Evolutionary conservation across 2,329 filamentous ascomycete genomes (phyloP), one percentile per base, ranked within the genome.

Genomic region (Hymenotorrendiella dingleyae): DNA sequence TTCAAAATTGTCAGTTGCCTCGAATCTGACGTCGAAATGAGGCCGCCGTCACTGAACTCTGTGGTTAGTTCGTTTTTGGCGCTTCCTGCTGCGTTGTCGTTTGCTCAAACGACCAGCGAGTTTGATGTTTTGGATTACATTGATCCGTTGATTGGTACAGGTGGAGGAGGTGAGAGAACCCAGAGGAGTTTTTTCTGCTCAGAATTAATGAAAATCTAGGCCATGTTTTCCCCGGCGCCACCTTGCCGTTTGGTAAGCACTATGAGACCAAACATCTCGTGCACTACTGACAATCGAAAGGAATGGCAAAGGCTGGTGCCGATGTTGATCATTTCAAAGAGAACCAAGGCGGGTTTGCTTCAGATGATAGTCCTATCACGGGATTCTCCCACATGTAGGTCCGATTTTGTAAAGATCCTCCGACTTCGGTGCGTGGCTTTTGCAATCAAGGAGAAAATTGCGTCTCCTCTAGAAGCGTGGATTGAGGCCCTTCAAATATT

Each of bases 221-320:
- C 26, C 74, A 79, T 59, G 74, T 77, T 20, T 78, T 78, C 46
- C 67, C 74, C 3, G 75, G 74, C 10, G 74, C 74, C 11, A 73
- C 71, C 3, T 53, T 73, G 29, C 74, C 74, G 3, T 78, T 74
- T 52, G 67, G 67, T 66, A 46, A 20, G 35, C 16, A 19, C 14
- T 21, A 30, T 3, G 14, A 24, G 20, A n/a, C 8, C 20, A 10
- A 14, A 20, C 22, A n/a, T 12, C 1, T n/a, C 14, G 16, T 23
- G n/a, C 22, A 22, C 8, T 20, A 22, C 42, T 46, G 69, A 70
- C 23, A 66, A 73, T 66, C 20, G n/a, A 3, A 17, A 56, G 54
- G 55, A 10, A 57, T 57, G 54, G 55, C 54, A 12, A 78, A 78
- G 53, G 70, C 74, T 1, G 72, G 74, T 7, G 72, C 74, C 21